Evolutionary conservation across 164 flowering plant genomes (phyloP), one percentile per base, ranked within the genome.

Genomic region (Vitis cinerea): DNA sequence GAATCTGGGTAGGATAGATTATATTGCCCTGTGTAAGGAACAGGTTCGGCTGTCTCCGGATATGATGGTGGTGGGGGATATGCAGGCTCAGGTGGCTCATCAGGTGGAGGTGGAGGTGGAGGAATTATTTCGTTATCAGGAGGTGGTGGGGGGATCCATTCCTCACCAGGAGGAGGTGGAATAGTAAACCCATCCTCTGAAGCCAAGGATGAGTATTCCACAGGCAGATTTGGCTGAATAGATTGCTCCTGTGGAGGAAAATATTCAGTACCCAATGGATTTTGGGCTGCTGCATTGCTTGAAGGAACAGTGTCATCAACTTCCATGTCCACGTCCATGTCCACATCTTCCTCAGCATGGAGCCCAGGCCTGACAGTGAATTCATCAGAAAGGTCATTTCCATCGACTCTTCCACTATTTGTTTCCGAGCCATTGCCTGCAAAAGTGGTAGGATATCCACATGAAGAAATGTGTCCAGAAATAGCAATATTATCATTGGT

Each of bases 271-370:
- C 47, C 63, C 7, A 61, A 59, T 59, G 71, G 68, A 73, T 75
- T 75, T 50, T 62, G 72, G 16, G 64, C 10, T 56, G 65, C 15
- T 19, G 57, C 23, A 47, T 59, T 72, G 31, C 65, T 65, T 49
- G 75, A 56, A 66, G 84, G 77, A 75, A 37, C 49, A 23, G 80
- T 73, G 69, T 89, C 95, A 74, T 94, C 99, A 75, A 92, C 91
- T 78, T 94, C 99, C 97, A 92, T 94, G 75, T 94, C 99, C 59
- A 94, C 96, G 75, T 95, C 99, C 97, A 95, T 91, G 79, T 92
- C 98, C 17, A 78, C 79, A 49, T 89, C 99, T 70, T 88, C 95
- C 49, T 49, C 84, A 71, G 74, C 64, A 57, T 75, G 68, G 31
- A 64, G 71, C 51, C 51, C 76, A 16, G 68, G 48, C 65, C 69